Percentiles rank a stretch among this genome's conserved stretches.
phyloP scores from a whole-genome alignment of 2,329 filamentous ascomycete genomes.

The Diaporthe destruens region DNA sequence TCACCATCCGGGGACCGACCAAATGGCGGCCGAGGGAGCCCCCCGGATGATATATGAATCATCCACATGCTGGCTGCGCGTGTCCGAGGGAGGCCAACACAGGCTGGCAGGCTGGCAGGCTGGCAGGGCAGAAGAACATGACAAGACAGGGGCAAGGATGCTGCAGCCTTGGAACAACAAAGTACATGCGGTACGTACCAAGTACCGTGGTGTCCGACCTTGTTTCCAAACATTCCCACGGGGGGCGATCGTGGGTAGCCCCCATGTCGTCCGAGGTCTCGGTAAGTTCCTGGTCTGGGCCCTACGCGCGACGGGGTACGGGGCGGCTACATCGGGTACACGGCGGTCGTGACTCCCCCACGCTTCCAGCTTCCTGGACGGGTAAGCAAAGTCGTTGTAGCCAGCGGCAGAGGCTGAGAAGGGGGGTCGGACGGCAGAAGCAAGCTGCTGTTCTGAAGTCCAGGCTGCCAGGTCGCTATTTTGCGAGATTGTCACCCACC shows the following conservation, averaged over 20 bases:
- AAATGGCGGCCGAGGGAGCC: slow-evolving; percentile 37
- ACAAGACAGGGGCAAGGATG: slow-evolving; percentile 32
- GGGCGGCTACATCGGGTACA: background rate
- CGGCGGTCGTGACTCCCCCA: background rate
- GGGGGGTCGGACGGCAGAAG: slow-evolving; percentile 35
- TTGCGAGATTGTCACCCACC: slow-evolving; percentile 28
- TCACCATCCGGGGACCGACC: slow-evolving; percentile 25
- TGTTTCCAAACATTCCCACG: slow-evolving; percentile 28
- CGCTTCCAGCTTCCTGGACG: background rate
- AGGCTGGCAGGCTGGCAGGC: background rate
- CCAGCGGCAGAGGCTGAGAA: slow-evolving; percentile 16
- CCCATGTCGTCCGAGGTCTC: slow-evolving; percentile 26
- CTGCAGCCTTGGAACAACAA: background rate
- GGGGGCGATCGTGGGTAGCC: background rate
- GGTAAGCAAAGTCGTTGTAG: background rate
- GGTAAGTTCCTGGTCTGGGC: background rate
- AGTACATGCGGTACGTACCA: slow-evolving; percentile 1
- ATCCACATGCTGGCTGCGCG: slow-evolving; percentile 38
- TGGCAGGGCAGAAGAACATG: background rate
- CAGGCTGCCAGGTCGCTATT: slow-evolving; percentile 22
- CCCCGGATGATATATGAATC: slow-evolving; percentile 41
- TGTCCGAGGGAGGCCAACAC: slow-evolving; percentile 39
- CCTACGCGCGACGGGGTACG: background rate
- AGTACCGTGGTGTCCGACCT: background rate
- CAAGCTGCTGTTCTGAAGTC: slow-evolving; percentile 16